Evolutionary conservation across 2,329 filamentous ascomycete species (phyloP), one percentile per base, ranked within the genome.

Genomic region (Coniochaeta hoffmannii): DNA sequence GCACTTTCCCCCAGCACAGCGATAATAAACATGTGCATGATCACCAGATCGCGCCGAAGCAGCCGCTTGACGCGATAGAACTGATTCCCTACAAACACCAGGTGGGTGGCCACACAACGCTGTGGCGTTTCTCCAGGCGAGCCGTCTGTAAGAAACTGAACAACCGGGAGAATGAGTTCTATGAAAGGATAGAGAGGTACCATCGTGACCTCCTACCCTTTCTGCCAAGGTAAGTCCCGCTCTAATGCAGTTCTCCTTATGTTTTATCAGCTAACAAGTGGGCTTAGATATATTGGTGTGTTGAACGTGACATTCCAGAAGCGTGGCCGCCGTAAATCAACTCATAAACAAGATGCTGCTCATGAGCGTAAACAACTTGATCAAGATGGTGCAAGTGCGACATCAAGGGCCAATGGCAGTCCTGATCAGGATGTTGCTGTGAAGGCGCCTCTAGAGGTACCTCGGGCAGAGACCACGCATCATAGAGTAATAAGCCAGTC

Each of bases 71-170:
- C 60, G 93, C 93, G 30, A 96, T 99, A 62, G 92, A 97, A 70
- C 78, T 99, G 58, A 96, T 97, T 65, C 94, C 94, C 1, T 99
- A 97, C 72, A 90, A 90, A 62, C 94, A 99, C 72, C 94, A 99
- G 72, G 94, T 99, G 55, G 94, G 94, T 57, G 94, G 94, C 0
- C 94, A 99, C 69, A 97, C 91, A 7, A 97, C 93, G 0, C 82
- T 99, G 34, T 99, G 96, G 81, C 87, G 93, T 41, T 97, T 99
- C 68, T 97, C 94, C 17, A 86, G 90, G 62, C 84, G 92, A 64
- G 94, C 94, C 55, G 92, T 99, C 11, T 99, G 94, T 78, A 99
- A 99, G 73, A 91, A 97, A 73, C 81, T 99, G 66, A 99, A 96
- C 71, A 99, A 96, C 69, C 83, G 93, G 65, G 94, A 99, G 69